Base-by-base conservation (phyloP, 495 filamentous ascomycete genomes). In the Aspergillus hancockii region DNA sequence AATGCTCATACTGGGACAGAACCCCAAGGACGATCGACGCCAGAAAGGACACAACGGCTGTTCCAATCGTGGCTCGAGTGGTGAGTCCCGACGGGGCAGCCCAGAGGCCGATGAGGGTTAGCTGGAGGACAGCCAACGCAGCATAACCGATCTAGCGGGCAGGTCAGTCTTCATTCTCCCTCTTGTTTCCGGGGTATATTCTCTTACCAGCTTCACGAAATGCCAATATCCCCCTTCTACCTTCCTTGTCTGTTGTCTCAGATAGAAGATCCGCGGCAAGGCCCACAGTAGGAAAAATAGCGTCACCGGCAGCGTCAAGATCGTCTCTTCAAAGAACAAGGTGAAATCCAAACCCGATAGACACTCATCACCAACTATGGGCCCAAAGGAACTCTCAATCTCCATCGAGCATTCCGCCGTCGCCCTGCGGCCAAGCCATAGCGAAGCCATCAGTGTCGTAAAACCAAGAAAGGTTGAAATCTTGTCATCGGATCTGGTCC, bases 341-440 rank as follows among this genome's bases (percentile, higher is more conserved):
- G 41, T 45, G 41, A 45, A 45, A 21, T 45, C 41, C 8, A 47
- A 47, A 4, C 21, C 43, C 0, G 6, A 1, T 4, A 8, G 18
- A n/a, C 43, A 47, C 5, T 23, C 18, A 4, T 22, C 3, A 22
- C 5, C 5, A 4, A 47, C 43, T 6, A n/a, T 6, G 12, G 43
- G 43, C 7, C 43, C 43, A 23, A 47, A 47, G 18, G 12, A 4
- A 47, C 19, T n/a, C 5, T 47, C 43, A 9, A 36, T 19, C 2
- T 84, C 69, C 61, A 88, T 85, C 3, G 90, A 88, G 54, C 88
- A 83, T 5, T 92, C 80, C 12, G 34, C 34, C 34, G 8, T 14
- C 34, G 34, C 34, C 13, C 34, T 36, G 34, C 9, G 34, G 8
- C 13, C 9, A 36, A 36, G 34, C 34, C 34, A 36, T 10, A 36